These are phyloP conservation scores for Fusarium luffae DNA, from an alignment of 2,329 filamentous ascomycete species.

Conservation along the genomic window DNA sequence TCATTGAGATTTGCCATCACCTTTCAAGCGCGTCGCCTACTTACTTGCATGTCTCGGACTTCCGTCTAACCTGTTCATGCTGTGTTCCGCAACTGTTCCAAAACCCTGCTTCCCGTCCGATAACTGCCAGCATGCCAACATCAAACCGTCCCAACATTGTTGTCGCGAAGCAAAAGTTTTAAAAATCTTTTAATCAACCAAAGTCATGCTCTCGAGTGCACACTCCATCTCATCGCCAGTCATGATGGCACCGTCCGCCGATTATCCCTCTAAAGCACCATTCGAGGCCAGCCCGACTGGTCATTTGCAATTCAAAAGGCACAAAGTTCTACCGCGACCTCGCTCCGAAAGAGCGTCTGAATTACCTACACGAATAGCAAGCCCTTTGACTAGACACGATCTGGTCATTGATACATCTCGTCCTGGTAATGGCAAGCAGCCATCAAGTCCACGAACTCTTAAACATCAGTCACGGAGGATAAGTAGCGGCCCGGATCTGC, in stretches of 20 bases:
- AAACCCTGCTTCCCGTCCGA: constrained; percentile 28
- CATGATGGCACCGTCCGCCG: constrained; percentile 49
- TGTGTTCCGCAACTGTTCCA: constrained; percentile 35
- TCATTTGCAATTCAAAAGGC: constrained; percentile 58
- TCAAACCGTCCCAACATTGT: constrained; percentile 31
- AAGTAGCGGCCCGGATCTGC: constrained; percentile 61
- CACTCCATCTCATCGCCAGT: constrained; percentile 46
- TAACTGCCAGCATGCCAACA: constrained; percentile 45
- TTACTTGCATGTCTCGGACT: constrained; percentile 42
- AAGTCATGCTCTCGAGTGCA: constrained; percentile 47
- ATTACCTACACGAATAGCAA: constrained; percentile 40
- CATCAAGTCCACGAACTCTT: constrained; percentile 53
- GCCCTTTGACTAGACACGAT: constrained; percentile 37
- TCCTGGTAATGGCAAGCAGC: constrained; percentile 46
- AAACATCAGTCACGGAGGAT: constrained; percentile 57
- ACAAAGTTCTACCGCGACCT: constrained; percentile 57
- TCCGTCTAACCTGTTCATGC: constrained; percentile 32
- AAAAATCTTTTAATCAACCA: constrained; percentile 10
- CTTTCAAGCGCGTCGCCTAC: constrained; percentile 30
- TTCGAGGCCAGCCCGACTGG: constrained; percentile 44
- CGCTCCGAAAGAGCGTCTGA: constrained; percentile 43
- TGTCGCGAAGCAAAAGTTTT: constrained; percentile 41
- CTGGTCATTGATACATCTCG: constrained; percentile 47
- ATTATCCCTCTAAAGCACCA: constrained; percentile 45
- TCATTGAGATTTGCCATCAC: constrained; percentile 22